Conservation (phyloP, 73 alveolate species). For the Blepharisma japonicum region DNA sequence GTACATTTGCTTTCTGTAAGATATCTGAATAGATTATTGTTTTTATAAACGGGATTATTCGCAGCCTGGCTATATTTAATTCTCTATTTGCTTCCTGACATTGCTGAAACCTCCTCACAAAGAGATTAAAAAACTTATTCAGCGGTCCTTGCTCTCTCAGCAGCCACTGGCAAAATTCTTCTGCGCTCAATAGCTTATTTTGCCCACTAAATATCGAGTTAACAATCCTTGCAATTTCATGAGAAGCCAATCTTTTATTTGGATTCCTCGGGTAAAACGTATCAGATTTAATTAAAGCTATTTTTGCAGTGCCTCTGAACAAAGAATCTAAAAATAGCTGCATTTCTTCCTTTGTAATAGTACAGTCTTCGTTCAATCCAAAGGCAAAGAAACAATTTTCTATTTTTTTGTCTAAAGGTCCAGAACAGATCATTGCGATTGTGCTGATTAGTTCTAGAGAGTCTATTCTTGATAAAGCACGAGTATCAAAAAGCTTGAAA, state of each 20-base stretch:
- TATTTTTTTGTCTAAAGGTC: not conserved
- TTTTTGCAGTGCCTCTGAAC: not conserved
- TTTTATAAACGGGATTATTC: conserved; percentile 8
- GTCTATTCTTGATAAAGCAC: conserved; percentile 27
- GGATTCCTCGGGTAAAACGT: conserved; percentile 29
- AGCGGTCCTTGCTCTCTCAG: conserved; percentile 9
- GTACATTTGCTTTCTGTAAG: too few species aligned
- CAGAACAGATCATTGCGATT: conserved; percentile 12
- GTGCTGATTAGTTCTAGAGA: not conserved
- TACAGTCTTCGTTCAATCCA: not conserved
- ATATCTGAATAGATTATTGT: not conserved
- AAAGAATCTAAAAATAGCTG: not conserved
- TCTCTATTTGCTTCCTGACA: conserved; percentile 21
- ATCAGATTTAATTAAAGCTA: not conserved
- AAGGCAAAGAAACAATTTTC: conserved; percentile 3
- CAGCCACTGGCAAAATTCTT: not conserved
- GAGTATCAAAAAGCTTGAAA: conserved; percentile 30
- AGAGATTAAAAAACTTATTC: not conserved
- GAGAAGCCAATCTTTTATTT: not conserved
- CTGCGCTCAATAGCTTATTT: not conserved
- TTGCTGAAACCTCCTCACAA: not conserved
- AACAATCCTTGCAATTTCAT: not conserved
- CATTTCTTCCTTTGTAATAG: not conserved
- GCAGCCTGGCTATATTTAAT: not conserved
- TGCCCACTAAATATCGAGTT: conserved; percentile 9